phyloP scores from a whole-genome alignment of 495 filamentous ascomycete species.

The Tuber umbilicatum region DNA sequence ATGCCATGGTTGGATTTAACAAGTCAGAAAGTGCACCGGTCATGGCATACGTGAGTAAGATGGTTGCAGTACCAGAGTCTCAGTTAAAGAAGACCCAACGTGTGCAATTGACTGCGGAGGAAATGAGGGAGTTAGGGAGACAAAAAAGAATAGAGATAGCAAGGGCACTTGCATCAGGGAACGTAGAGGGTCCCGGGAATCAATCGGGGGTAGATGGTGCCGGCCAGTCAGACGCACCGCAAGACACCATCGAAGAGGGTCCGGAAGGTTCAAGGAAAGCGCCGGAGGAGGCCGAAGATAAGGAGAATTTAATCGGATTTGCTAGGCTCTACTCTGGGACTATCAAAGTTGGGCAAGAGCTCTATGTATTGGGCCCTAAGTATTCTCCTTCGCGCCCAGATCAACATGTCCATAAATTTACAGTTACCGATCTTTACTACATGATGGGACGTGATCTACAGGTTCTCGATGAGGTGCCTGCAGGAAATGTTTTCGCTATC shows the following conservation, averaged over 20 bases:
- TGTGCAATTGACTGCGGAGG: slow-evolving; percentile 67
- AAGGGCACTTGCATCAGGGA: slow-evolving; percentile 48
- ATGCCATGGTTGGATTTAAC: slow-evolving; percentile 77
- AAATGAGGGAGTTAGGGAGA: slow-evolving; percentile 79
- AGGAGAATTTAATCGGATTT: slow-evolving; percentile 89
- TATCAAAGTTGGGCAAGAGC: slow-evolving; percentile 75
- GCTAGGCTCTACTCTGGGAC: slow-evolving; percentile 88
- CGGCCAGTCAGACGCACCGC: slow-evolving; percentile 50
- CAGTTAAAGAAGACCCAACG: slow-evolving; percentile 77
- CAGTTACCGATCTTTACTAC: slow-evolving; percentile 82
- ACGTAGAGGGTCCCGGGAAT: slow-evolving; percentile 13
- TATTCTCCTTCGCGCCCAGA: slow-evolving; percentile 73
- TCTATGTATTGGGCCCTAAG: slow-evolving; percentile 88
- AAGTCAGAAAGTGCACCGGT: slow-evolving; percentile 62
- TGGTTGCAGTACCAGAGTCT: slow-evolving; percentile 89
- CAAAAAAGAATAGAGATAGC: slow-evolving; percentile 83
- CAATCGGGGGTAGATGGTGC: slow-evolving; percentile 14
- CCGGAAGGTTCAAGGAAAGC: slow-evolving; percentile 42
- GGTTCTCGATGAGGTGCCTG: slow-evolving; percentile 72
- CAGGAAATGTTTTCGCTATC: slow-evolving; percentile 94
- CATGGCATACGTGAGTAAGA: slow-evolving; percentile 95
- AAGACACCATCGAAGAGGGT: slow-evolving; percentile 46
- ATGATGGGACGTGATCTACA: slow-evolving; percentile 92
- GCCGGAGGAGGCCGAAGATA: slow-evolving; percentile 55
- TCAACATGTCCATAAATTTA: slow-evolving; percentile 75